Evolutionary conservation across 495 filamentous ascomycete species (phyloP), one percentile per base, ranked within the genome.

Genomic region (Achaetomiella virescens): DNA sequence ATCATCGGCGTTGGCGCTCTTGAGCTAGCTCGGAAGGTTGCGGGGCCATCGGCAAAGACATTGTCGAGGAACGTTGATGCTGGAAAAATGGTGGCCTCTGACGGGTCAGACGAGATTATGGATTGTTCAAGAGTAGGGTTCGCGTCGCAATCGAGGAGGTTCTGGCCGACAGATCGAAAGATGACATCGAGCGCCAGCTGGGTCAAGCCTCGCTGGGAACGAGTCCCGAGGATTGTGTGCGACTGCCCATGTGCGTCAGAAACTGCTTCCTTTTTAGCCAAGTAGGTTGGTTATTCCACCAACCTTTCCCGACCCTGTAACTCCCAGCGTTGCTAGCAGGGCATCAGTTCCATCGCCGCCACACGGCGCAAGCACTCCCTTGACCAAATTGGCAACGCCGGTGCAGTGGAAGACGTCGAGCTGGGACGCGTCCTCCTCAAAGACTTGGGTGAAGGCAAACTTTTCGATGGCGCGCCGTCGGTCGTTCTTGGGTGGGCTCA

Each of bases 261-360:
- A 45, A 59, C 64, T 43, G n/a, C 68, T 63, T 50, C 21, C 54
- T 44, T 10, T 47, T 17, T 20, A 0, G 8, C 0, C 11, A 15
- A 15, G 5, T 44, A 12, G 11, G 15, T 3, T 15, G 36, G 36
- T 11, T 14, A n/a, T 17, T 33, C 20, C 25, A 71, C 78, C 33
- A 61, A 95, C 92, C 84, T 98, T 98, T 64, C 93, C 93, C 58
- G 89, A 95, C 17, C 93, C 95, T 7, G 93, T 97, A 29, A 97
- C 93, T 6, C 93, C 93, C 48, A 98, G 71, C 36, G 93, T 97
- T 25, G 93, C 93, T 41, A 98, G 68, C 61, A 97, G 66, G 17
- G 91, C 91, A 80, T 98, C 93, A 55, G 89, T 82, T 20, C 89
- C 88, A 54, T 90, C 84, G 20, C 81, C 78, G n/a, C 83, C 81